A percentile compares a stretch with the other conserved stretches of the same genome.
Evolutionary conservation across 257 asterid genomes (phyloP).

Genomic region (Penstemon davidsonii): DNA sequence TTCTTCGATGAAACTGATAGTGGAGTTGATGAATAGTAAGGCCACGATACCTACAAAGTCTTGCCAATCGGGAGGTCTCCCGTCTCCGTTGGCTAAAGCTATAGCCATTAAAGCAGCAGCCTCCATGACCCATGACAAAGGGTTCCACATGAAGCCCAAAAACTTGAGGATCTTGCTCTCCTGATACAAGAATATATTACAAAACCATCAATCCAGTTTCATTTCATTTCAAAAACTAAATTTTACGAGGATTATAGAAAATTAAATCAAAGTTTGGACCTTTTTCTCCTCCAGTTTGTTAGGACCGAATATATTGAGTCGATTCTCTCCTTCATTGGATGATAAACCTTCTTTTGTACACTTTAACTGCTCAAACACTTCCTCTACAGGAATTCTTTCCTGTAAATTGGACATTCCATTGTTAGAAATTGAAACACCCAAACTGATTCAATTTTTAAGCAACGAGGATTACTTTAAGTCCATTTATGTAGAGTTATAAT

Average conservation of each 20-base stretch:
- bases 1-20: constrained; percentile 86
- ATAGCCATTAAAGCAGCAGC: constrained; percentile 95
- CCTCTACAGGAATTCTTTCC: constrained; percentile 90
- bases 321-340: constrained; percentile 68
- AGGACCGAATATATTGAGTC: constrained; percentile 80
- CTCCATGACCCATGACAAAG: constrained; percentile 95
- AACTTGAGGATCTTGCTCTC: constrained; percentile 87
- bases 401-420: constrained; percentile 30
- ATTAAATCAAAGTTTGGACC: constrained; percentile 31
- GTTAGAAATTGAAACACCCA: background rate
- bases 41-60: constrained; percentile 83
- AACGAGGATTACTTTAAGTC: background rate
- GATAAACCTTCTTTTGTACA: constrained; percentile 73
- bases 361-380: constrained; percentile 86
- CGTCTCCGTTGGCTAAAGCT: constrained; percentile 74
- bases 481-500: too few relatives aligned
- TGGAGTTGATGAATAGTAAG: constrained; percentile 77
- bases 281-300: constrained; percentile 92
- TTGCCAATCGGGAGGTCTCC: constrained; percentile 82
- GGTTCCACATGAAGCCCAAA: constrained; percentile 97
- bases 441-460: too few relatives aligned
- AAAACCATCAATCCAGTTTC: background rate
- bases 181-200: constrained; percentile 31
- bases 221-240: background rate
- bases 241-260: background rate